Evolutionary conservation across 108 stramenopile genomes (phyloP), one percentile per base, ranked within the genome.

Genomic region (Nannochloropsis salina): DNA sequence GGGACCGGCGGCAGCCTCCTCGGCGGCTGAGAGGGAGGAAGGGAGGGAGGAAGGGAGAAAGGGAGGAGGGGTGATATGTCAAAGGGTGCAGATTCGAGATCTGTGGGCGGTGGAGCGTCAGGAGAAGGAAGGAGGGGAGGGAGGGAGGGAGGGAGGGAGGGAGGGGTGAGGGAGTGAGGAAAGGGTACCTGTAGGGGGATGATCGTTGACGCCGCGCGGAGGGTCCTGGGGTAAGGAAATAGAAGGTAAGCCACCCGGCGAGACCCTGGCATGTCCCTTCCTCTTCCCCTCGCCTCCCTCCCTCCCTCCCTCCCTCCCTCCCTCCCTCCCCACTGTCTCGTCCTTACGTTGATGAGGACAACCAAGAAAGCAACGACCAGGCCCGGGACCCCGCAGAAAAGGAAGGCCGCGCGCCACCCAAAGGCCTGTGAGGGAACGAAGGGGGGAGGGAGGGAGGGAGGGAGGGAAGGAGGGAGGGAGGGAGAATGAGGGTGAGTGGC

Each of bases 321-420:
- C 47, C 47, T 51, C 47, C 47, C 47, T 51, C 47, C 47, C 47
- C 12, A 9, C 47, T 12, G 9, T n/a, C n/a, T n/a, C n/a, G n/a
- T n/a, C 12, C 47, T 51, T 12, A 51, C 47, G 47, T 51, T 51
- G 47, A 51, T 51, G 47, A 51, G 47, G 10, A 51, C 12, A 12
- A 51, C 47, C 47, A 51, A 12, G 47, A 51, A 51, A 12, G 47
- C 47, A 9, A 51, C 82, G 10, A 82, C 82, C 10, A 82, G 42
- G 12, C 82, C 82, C 10, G 82, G 82, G 82, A 82, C 42, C 9
- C 82, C 82, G 42, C 42, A 42, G 42, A 42, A 42, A 42, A 82
- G 42, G 42, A 82, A 43, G 42, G 82, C 82, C 9, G 42, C 42
- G 10, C 82, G 82, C 82, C 82, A 82, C 10, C 82, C 82, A 82